Conservation (phyloP, 371 early-diverging fungal species). For the Phascolomyces articulosus region DNA sequence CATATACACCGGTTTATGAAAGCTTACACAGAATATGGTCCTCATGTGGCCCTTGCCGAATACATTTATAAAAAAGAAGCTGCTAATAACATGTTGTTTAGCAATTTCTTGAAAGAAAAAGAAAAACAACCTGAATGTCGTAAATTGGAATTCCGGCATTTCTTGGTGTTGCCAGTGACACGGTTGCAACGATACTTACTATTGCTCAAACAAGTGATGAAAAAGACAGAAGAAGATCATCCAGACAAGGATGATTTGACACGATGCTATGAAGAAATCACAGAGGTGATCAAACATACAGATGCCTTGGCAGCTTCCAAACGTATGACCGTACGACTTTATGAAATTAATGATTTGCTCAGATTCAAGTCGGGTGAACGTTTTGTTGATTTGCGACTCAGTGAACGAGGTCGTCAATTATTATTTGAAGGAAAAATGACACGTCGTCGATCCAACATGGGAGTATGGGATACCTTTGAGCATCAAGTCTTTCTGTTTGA, state of each 20-base stretch:
- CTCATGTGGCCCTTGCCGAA: conserved; percentile 83
- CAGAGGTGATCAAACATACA: conserved; percentile 60
- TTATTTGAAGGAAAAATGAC: conserved; percentile 81
- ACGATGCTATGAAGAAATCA: conserved; percentile 69
- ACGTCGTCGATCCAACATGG: conserved; percentile 64
- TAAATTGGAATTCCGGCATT: conserved; percentile 64
- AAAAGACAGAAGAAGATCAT: conserved; percentile 76
- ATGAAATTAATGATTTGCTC: conserved; percentile 40
- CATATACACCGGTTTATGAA: conserved; percentile 69
- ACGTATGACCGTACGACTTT: conserved; percentile 33
- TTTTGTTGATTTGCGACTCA: conserved; percentile 63
- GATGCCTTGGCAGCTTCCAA: conserved; percentile 34
- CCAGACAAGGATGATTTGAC: conserved; percentile 68
- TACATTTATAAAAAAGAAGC: conserved; percentile 79
- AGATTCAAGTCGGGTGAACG: conserved; percentile 40
- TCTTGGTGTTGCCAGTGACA: conserved; percentile 72
- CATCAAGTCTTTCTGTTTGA: conserved; percentile 86
- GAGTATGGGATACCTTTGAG: conserved; percentile 71
- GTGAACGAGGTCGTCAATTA: conserved; percentile 70
- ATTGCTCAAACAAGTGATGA: conserved; percentile 81
- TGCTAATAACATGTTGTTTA: conserved; percentile 66
- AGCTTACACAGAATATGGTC: conserved; percentile 85
- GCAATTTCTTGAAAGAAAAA: conserved; percentile 71
- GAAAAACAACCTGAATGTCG: conserved; percentile 70
- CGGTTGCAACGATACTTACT: conserved; percentile 89